Evolutionary conservation across 768 basidiomycete genomes (phyloP), one percentile per base, ranked within the genome.

Genomic region (Trametopsis cervina): DNA sequence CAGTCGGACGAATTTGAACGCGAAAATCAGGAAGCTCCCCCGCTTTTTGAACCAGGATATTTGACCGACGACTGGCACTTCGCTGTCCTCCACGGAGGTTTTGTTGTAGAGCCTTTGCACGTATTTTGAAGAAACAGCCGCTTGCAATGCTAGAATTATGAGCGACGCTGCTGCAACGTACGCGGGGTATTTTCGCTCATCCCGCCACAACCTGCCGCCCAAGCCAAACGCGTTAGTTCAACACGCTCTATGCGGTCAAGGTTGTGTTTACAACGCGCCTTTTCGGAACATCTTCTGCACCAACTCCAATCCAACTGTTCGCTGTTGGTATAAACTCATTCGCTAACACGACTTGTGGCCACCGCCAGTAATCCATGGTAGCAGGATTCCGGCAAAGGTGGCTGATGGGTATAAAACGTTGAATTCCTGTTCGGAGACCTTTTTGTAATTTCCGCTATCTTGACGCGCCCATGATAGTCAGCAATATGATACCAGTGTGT

Each of bases 151-250:
- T 13, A 52, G 25, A 9, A 22, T 2, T 7, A 43, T 22, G n/a
- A 48, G 23, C 13, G 51, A 52, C n/a, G 39, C 35, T 13, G 36
- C 51, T 15, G 51, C 46, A 6, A 45, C 51, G 37, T 52, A 52
- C 4, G 42, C 39, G 13, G 51, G 51, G 12, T 23, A 39, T 2
- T 47, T 17, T 11, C 47, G 41, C n/a, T 42, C 35, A 38, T 52
- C 51, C 12, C 44, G 42, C 51, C 51, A 52, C 21, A 52, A n/a
- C n/a, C 51, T 52, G 26, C 26, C 12, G 13, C 18, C 20, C 38
- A 4, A 18, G 23, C 29, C 11, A 40, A 21, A 40, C n/a, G 17
- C 12, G 29, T 33, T 15, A 33, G 29, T 33, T 33, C 15, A 15
- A 33, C 29, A 33, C 29, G 29, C 29, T 7, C 29, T n/a, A n/a